Base-by-base conservation (phyloP, 441 rosid genomes). In the Aquilaria agallochum region DNA sequence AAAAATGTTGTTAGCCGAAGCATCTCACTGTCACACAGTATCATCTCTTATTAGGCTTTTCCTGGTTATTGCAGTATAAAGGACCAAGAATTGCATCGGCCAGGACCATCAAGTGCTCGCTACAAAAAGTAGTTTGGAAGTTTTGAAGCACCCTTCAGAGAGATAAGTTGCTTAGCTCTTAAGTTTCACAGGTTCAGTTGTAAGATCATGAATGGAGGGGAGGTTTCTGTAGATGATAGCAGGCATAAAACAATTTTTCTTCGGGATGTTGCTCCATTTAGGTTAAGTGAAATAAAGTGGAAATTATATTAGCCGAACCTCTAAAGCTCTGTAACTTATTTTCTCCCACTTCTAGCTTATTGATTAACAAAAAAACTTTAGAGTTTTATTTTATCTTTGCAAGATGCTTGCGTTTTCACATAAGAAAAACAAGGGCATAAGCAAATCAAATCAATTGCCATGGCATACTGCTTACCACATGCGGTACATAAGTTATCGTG, bases 61-160 rank as follows among this genome's bases (percentile, higher is more conserved):
- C 32, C 10, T 56, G 31, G 40, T 51, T 50, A n/a, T 73, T 77
- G 79, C 89, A 88, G 92, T 78, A 73, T 63, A 79, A 78, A 72
- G 96, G 95, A 67, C 57, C 69, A 58, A 70, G 54, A 4, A 48
- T 65, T 36, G 72, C 70, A 12, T 78, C 92, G 45, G 69, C 71
- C 30, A 75, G 69, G 66, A 72, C 70, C 60, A 89, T 93, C 71
- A 79, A 77, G 59, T 77, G 77, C 60, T 84, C 84, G 48, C 72
- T 93, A 58, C 81, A 81, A 60, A 75, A 74, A 60, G 76, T 92
- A 66, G 78, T 79, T 49, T 50, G 85, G 83, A 87, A 68, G 59
- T 76, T 80, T 65, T 88, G 73, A 86, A 45, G 57, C 54, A 63
- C 44, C 36, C 50, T 40, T 12, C 45, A 34, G 31, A 10, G 15